Evolutionary conservation across 441 rosid genomes (phyloP).

Genomic region (Omphalea diandra): DNA sequence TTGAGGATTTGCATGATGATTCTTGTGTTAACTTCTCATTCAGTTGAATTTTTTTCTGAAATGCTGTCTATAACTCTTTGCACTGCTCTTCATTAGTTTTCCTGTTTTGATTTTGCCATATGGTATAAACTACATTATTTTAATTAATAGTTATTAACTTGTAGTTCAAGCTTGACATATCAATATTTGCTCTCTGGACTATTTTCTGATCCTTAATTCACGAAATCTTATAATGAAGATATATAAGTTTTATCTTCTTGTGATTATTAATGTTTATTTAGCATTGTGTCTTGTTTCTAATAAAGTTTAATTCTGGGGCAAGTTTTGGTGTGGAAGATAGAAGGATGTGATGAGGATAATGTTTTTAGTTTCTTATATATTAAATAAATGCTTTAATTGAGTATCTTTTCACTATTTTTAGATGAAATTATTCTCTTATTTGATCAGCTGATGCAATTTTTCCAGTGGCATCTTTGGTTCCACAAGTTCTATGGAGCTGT

Average conservation of each 20-base stretch:
- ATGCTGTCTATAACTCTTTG: background rate
- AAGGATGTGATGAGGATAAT: background rate
- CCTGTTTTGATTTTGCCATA: background rate
- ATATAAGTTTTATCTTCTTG: background rate
- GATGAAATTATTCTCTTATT: background rate
- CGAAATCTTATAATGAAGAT: background rate
- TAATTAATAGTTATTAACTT: background rate
- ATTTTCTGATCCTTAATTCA: background rate
- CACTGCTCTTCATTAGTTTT: background rate
- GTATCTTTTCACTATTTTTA: background rate
- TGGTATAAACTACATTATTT: background rate
- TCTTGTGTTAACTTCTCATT: background rate
- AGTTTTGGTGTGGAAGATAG: background rate
- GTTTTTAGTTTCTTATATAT: background rate
- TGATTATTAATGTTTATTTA: background rate
- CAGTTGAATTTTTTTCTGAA: background rate
- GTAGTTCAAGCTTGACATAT: background rate
- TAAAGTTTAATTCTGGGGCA: background rate
- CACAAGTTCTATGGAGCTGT: background rate
- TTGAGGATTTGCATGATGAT: constrained; percentile 3
- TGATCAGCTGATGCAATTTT: background rate
- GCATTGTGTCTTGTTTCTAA: background rate
- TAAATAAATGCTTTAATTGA: constrained; percentile 5
- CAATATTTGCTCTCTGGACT: background rate
- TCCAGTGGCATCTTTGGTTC: background rate